Evolutionary conservation across 768 basidiomycete species (phyloP).

Genomic region (Termitomyces sp.): DNA sequence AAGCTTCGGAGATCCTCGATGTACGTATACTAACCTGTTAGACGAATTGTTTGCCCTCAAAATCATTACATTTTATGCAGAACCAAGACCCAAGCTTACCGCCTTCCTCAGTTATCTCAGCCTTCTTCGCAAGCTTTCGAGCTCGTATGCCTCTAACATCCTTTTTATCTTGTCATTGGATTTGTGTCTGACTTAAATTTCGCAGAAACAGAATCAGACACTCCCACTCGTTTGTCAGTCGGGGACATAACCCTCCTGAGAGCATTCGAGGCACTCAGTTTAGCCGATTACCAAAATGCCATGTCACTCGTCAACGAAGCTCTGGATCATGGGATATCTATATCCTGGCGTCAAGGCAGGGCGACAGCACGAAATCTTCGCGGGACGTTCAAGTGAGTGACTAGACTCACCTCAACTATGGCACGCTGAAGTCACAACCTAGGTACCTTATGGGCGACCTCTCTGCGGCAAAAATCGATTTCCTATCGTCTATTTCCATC

Average conservation of each 20-base stretch:
- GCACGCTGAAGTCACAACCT: not conserved
- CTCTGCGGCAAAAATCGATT: constrained; percentile 75
- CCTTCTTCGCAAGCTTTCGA: constrained; percentile 97
- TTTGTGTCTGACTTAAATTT: not conserved
- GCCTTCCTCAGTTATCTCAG: constrained; percentile 85
- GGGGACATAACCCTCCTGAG: constrained; percentile 85
- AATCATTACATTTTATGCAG: not conserved
- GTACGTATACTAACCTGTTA: not conserved
- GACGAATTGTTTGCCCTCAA: too few species aligned
- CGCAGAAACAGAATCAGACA: constrained; percentile 60
- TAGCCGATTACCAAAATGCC: constrained; percentile 81
- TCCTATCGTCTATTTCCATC: constrained; percentile 72
- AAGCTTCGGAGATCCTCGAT: constrained; percentile 68
- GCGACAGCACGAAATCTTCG: constrained; percentile 90
- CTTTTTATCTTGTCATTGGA: not conserved
- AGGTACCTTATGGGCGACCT: constrained; percentile 91
- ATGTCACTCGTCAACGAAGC: constrained; percentile 81
- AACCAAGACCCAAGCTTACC: constrained; percentile 79
- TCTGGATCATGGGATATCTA: constrained; percentile 71
- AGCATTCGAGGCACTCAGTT: constrained; percentile 78
- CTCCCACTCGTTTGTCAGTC: constrained; percentile 70
- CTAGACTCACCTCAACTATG: not conserved
- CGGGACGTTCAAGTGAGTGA: constrained; percentile 88
- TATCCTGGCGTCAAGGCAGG: constrained; percentile 63
- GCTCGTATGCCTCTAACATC: constrained; percentile 55